Percentiles rank a stretch among this genome's conserved stretches.
Evolutionary conservation across 2,329 filamentous ascomycete species (phyloP).

Genomic region (Coniochaeta hoffmannii): DNA sequence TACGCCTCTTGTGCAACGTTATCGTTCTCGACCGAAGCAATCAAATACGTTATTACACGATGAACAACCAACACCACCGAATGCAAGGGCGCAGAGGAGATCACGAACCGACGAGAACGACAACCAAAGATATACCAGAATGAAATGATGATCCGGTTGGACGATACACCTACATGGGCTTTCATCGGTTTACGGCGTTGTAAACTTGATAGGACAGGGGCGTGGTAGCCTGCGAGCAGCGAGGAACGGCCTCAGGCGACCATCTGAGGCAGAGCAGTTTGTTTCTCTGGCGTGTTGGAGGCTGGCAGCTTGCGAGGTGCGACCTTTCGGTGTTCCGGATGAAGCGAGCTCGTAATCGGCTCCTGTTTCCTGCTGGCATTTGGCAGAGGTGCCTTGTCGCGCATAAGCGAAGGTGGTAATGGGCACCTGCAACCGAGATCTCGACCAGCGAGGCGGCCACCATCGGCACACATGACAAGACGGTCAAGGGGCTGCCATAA

Average conservation of each 20-base stretch:
- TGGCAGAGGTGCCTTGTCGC: not conserved
- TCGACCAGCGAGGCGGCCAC: not conserved
- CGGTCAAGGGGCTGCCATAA: not conserved
- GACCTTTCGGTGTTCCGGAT: not conserved
- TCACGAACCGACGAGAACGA: not conserved
- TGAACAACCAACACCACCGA: not conserved
- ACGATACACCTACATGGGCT: not conserved
- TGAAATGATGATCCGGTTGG: not conserved
- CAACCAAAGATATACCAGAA: not conserved
- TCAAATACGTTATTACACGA: not conserved
- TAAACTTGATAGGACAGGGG: not conserved
- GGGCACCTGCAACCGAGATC: not conserved
- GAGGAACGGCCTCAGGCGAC: too few species aligned
- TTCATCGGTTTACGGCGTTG: not conserved
- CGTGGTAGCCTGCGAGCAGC: too few species aligned
- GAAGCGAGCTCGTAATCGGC: not conserved
- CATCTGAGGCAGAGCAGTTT: not conserved
- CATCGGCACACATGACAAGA: not conserved
- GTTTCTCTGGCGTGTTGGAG: not conserved
- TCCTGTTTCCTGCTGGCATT: not conserved
- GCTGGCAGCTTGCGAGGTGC: not conserved
- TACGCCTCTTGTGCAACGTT: not conserved
- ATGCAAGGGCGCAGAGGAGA: not conserved
- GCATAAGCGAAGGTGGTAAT: constrained; percentile 1
- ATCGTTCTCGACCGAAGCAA: not conserved